Conservation (phyloP, 495 filamentous ascomycete species). For the Penicillium pulvis region DNA sequence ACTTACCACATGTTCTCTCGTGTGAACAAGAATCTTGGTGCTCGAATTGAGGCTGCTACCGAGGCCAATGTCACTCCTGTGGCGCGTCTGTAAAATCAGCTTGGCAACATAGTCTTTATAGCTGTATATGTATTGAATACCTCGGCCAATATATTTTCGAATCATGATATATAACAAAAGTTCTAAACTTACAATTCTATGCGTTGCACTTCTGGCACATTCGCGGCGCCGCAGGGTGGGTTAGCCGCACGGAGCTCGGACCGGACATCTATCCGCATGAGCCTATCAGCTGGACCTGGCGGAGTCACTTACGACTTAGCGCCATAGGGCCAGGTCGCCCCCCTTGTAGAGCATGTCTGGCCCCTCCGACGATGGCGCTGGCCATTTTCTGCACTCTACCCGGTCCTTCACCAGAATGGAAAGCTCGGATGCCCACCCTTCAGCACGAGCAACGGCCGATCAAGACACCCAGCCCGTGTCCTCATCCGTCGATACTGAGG, state of each 20-base stretch:
- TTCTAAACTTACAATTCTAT: background rate
- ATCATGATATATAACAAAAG: background rate
- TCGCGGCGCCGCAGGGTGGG: slow-evolving; percentile 25
- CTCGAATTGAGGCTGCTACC: slow-evolving; percentile 45
- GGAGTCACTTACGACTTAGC: slow-evolving; percentile 29
- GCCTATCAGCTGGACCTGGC: slow-evolving; percentile 38
- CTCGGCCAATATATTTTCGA: background rate
- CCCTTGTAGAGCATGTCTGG: slow-evolving; percentile 29
- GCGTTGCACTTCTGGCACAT: background rate
- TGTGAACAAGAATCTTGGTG: slow-evolving; percentile 47
- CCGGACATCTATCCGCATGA: slow-evolving; percentile 30
- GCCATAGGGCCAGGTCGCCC: slow-evolving; percentile 27
- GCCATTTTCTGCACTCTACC: slow-evolving; percentile 36
- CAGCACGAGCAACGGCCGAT: slow-evolving; percentile 48
- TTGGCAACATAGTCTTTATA: background rate
- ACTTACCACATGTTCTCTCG: slow-evolving; percentile 57
- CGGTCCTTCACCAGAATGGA: slow-evolving; percentile 61
- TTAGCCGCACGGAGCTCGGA: slow-evolving; percentile 19
- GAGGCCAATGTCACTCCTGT: slow-evolving; percentile 35
- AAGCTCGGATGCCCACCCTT: slow-evolving; percentile 41
- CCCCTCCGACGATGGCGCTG: slow-evolving; percentile 30
- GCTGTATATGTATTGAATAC: background rate
- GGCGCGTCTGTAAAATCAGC: slow-evolving; percentile 32
- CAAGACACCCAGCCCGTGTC: slow-evolving; percentile 31
- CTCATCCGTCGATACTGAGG: slow-evolving; percentile 29